These are phyloP conservation scores for Oryza glaberrima DNA, from an alignment of 176 grass and related monocot genomes.

Conservation along the genomic window DNA sequence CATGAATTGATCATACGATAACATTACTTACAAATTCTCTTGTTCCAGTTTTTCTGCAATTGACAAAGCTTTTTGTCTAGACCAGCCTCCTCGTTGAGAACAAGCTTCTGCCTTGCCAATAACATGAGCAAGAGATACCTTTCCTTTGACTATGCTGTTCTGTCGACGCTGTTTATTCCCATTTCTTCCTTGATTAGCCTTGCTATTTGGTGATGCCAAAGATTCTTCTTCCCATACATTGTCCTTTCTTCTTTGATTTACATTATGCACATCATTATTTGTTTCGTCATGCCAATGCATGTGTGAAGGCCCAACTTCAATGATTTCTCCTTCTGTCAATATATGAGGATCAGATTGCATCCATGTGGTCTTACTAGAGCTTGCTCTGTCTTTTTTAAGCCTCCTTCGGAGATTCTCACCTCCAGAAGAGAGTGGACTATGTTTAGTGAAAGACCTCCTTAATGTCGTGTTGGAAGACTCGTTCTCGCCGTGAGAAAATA, in stretches of 20 bases:
- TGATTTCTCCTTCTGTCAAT: slow-evolving; percentile 93
- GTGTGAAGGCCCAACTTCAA: slow-evolving; percentile 65
- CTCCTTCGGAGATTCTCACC: slow-evolving; percentile 55
- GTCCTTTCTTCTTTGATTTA: slow-evolving; percentile 47
- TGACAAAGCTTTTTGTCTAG: slow-evolving; percentile 79
- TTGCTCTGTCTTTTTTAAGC: slow-evolving; percentile 62
- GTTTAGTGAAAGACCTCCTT: slow-evolving; percentile 60
- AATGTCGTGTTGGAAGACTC: slow-evolving; percentile 48
- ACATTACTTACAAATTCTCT: slow-evolving; percentile 89
- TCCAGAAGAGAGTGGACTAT: slow-evolving; percentile 58
- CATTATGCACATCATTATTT: slow-evolving; percentile 39
- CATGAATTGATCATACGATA: slow-evolving; percentile 37
- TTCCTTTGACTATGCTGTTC: slow-evolving; percentile 71
- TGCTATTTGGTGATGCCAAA: slow-evolving; percentile 50
- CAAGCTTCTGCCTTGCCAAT: slow-evolving; percentile 75
- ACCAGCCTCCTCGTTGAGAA: slow-evolving; percentile 68
- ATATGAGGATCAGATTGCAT: slow-evolving; percentile 79
- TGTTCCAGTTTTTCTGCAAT: slow-evolving; percentile 94
- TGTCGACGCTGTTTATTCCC: slow-evolving; percentile 51
- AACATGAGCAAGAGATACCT: slow-evolving; percentile 86
- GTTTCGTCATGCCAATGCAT: slow-evolving; percentile 46
- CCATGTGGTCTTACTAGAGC: slow-evolving; percentile 59
- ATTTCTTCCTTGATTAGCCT: slow-evolving; percentile 48
- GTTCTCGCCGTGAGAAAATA: slow-evolving; percentile 49
- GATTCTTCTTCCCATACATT: slow-evolving; percentile 49